Evolutionary conservation across 768 basidiomycete species (phyloP), one percentile per base, ranked within the genome.

Genomic region (Xerocomus brunneocitrinus): DNA sequence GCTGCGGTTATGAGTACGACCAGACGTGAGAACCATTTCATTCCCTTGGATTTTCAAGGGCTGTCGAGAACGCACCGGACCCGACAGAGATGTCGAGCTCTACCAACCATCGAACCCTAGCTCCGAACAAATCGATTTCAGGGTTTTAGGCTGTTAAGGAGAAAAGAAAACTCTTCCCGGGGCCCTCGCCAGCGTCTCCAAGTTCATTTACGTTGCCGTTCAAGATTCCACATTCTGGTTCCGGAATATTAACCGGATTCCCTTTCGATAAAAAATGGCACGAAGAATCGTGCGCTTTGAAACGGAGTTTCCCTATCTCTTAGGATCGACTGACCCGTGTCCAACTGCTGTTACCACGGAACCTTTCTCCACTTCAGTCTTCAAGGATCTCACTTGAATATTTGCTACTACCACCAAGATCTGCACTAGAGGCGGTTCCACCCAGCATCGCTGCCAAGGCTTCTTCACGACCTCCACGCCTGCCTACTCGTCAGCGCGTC

Each of bases 371-470:
- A 85, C 84, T 85, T 85, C 84, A 85, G 84, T 85, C 84, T 82
- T 84, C 84, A 80, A 85, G 82, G 84, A 77, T 85, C 84, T 83
- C 83, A 83, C 80, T 84, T 82, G 84, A 84, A 82, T 85, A 86
- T 85, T 85, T 85, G 85, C 84, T 86, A 86, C 85, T 85, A 82
- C 83, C 82, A 86, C 85, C 83, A 84, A 85, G 84, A 87, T 85
- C 84, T 85, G 84, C 82, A 83, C 84, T 83, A 84, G 81, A 80
- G 84, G 83, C 81, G 72, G 82, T 81, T 85, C 74, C 78, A 82
- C 78, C 78, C 78, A 76, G 79, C 76, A 80, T 85, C 74, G 75
- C 84, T 80, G 79, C 83, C 82, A 76, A 83, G 79, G 81, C 82
- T 86, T 85, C 83, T 81, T 81, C 81, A 83, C 79, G 75, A 85